These are phyloP conservation scores for Penicillium sp. DNA, from an alignment of 2,329 filamentous ascomycete species.

Conservation along the genomic window DNA sequence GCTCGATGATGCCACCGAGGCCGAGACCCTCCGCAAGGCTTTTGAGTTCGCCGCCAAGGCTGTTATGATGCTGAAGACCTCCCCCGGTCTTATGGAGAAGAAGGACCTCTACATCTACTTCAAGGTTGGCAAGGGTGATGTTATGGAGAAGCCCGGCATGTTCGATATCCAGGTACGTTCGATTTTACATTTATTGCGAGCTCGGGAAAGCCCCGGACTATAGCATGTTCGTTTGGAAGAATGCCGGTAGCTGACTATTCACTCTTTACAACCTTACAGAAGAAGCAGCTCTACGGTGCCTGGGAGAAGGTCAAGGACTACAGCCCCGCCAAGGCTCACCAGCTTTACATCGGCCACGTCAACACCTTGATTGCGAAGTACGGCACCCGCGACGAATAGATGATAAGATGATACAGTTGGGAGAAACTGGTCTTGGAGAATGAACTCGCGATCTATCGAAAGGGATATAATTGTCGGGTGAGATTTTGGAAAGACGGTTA, in stretches of 20 bases:
- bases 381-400: constrained; percentile 43
- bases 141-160: constrained; percentile 33
- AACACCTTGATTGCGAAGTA: constrained; percentile 68
- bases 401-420: constrained; percentile 4
- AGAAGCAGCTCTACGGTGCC: constrained; percentile 74
- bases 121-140: constrained; percentile 37
- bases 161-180: constrained; percentile 42
- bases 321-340: constrained; percentile 66
- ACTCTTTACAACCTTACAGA: constrained; percentile 46
- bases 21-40: constrained; percentile 18
- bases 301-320: constrained; percentile 71
- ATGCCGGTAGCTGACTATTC: constrained; percentile 17
- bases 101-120: constrained; percentile 39
- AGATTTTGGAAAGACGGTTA: background rate
- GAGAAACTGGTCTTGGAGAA: background rate
- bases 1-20: constrained; percentile 16
- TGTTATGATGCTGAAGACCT: constrained; percentile 29
- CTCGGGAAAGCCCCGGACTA: background rate
- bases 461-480: background rate
- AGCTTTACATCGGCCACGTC: constrained; percentile 70
- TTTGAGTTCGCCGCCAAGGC: constrained; percentile 34
- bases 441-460: background rate
- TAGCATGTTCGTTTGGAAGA: background rate
- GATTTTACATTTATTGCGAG: background rate
- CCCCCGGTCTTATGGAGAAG: constrained; percentile 27